Percentiles rank a stretch among this genome's conserved stretches.
phyloP scores from a whole-genome alignment of 805 yeast genomes.

The Wickerhamiella spandovensis region DNA sequence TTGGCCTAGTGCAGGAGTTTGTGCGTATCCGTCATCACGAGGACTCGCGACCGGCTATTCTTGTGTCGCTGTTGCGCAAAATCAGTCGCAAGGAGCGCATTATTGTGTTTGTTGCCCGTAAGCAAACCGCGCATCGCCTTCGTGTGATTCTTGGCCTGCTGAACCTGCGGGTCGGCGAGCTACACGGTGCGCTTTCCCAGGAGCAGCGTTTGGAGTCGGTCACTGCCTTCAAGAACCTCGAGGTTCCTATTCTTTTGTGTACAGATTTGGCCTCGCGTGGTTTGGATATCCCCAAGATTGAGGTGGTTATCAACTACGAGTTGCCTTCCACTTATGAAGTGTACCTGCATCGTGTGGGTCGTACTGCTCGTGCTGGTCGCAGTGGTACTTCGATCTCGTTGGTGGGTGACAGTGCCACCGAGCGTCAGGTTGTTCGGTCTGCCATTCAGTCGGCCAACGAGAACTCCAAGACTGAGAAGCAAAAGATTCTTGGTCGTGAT shows the following conservation, averaged over 20 bases:
- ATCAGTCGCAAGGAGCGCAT: slow-evolving; percentile 59
- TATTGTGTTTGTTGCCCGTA: slow-evolving; percentile 84
- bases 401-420: slow-evolving; percentile 84
- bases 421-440: slow-evolving; percentile 79
- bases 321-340: slow-evolving; percentile 90
- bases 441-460: slow-evolving; percentile 57
- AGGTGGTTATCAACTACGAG: slow-evolving; percentile 84
- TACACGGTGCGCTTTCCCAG: slow-evolving; percentile 70
- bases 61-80: slow-evolving; percentile 56
- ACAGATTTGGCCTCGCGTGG: slow-evolving; percentile 99
- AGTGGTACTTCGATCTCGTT: slow-evolving; percentile 86
- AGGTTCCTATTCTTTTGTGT: slow-evolving; percentile 81
- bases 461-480: slow-evolving; percentile 35
- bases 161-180: slow-evolving; percentile 64
- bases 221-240: slow-evolving; percentile 64
- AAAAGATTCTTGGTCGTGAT: slow-evolving; percentile 55
- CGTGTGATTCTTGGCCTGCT: slow-evolving; percentile 71
- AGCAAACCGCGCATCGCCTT: slow-evolving; percentile 78
- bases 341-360: slow-evolving; percentile 93
- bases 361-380: slow-evolving; percentile 99
- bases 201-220: slow-evolving; percentile 86
- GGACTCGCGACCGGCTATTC: slow-evolving; percentile 64
- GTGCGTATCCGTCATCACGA: slow-evolving; percentile 82
- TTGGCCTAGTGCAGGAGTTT: slow-evolving; percentile 84
- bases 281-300: slow-evolving; percentile 96